phyloP scores from a whole-genome alignment of 139 green algal species.

The Closterium sp. region DNA sequence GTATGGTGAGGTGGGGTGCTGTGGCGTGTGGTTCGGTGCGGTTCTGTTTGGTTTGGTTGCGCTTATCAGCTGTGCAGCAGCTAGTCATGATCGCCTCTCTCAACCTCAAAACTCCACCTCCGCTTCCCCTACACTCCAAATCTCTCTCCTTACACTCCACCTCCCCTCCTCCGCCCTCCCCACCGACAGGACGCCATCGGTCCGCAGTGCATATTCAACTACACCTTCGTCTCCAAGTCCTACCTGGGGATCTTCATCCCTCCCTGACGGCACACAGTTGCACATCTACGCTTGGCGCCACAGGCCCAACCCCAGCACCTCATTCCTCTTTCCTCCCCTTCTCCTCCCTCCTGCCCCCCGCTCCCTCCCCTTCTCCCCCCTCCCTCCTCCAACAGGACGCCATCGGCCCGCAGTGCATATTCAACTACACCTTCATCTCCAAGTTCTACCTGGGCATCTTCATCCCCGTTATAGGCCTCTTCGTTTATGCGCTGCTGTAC shows the following conservation, averaged over 20 bases:
- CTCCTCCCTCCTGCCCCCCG: no score
- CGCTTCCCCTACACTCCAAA: neutral
- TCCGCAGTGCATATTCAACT: neutral
- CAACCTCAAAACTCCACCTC: neutral
- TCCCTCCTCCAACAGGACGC: neutral
- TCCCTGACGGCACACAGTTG: no score
- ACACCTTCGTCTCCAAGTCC: neutral
- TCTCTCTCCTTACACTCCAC: neutral
- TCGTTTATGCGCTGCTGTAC: neutral
- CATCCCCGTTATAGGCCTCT: neutral
- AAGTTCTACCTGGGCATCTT: neutral
- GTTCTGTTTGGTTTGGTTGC: neutral
- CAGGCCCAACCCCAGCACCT: no score
- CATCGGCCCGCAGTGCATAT: slow-evolving; percentile 5
- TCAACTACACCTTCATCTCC: neutral
- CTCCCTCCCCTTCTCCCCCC: neutral
- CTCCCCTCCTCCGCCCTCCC: no score
- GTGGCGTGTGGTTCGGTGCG: neutral
- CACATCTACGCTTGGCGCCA: no score
- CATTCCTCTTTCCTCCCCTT: no score
- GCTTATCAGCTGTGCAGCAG: neutral
- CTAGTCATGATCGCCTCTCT: neutral
- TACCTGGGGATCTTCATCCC: neutral
- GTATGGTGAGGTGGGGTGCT: no score
- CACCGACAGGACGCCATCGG: neutral